Evolutionary conservation across 495 filamentous ascomycete species (phyloP).

Genomic region (Opeltia flavorubescens): DNA sequence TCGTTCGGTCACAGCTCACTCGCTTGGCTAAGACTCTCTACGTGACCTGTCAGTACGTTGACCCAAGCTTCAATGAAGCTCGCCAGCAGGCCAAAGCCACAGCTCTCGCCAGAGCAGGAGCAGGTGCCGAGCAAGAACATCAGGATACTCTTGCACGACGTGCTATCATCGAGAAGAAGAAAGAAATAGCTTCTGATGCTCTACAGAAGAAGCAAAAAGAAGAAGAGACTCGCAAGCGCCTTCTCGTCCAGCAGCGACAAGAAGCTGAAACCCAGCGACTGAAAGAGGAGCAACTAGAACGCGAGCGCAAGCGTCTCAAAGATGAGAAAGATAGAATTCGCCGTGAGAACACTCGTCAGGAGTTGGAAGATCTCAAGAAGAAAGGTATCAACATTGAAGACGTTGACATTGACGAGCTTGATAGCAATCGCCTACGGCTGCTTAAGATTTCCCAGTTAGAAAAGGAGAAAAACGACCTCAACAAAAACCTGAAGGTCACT

Average conservation of each 20-base stretch:
- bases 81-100: conserved; percentile 65
- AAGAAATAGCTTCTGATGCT: conserved; percentile 77
- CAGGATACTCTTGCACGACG: conserved; percentile 76
- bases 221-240: conserved; percentile 69
- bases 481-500: conserved; percentile 77
- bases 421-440: conserved; percentile 75
- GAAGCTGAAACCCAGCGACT: conserved; percentile 80
- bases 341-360: conserved; percentile 86
- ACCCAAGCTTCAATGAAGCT: conserved; percentile 69
- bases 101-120: conserved; percentile 65
- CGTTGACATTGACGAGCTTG: conserved; percentile 72
- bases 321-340: conserved; percentile 86
- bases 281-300: conserved; percentile 77
- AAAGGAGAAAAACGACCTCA: conserved; percentile 90
- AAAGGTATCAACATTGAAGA: conserved; percentile 67
- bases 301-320: conserved; percentile 75
- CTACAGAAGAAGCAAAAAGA: conserved; percentile 81
- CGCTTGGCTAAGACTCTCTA: conserved; percentile 84
- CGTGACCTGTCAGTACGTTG: conserved; percentile 87
- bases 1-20: conserved; percentile 86
- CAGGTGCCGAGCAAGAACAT: conserved; percentile 84
- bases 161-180: conserved; percentile 87
- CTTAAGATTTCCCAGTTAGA: conserved; percentile 93
- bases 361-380: conserved; percentile 89
- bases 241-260: conserved; percentile 70